A percentile compares a stretch with the other conserved stretches of the same genome.
These are phyloP conservation scores for Dryas octopetala DNA, from an alignment of 306 rosid genomes.

Conservation along the genomic window DNA sequence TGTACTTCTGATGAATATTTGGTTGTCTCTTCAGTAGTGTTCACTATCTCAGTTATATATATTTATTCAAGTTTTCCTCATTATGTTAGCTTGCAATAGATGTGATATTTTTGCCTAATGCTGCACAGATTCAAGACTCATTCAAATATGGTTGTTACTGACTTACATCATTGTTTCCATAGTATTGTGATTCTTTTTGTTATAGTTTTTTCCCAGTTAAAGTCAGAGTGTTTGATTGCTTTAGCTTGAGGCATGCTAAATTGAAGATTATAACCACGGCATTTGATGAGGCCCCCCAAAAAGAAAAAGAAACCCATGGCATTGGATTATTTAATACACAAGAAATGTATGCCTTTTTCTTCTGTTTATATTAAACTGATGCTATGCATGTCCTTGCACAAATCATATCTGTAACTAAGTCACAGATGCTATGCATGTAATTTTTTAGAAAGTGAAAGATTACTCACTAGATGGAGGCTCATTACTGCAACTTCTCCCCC, in stretches of 20 bases:
- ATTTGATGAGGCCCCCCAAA: no score
- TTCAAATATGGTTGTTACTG: background rate
- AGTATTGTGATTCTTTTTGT: background rate
- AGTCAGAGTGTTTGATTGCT: background rate
- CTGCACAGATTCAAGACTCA: background rate
- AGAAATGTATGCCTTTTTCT: no score
- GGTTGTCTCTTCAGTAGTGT: background rate
- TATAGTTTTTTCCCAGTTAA: background rate
- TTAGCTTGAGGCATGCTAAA: background rate
- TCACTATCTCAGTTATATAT: background rate
- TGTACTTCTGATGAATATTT: background rate
- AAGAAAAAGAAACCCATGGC: no score
- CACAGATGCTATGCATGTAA: no score
- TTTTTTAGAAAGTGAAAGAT: no score
- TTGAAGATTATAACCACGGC: no score
- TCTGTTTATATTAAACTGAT: no score
- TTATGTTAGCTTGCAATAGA: constrained; percentile 6
- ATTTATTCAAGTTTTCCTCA: background rate
- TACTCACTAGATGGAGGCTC: no score
- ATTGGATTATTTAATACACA: no score
- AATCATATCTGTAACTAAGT: no score
- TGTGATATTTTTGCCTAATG: background rate
- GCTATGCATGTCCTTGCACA: no score
- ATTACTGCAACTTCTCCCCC: no score
- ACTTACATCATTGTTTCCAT: background rate